Conservation (phyloP, 345 rosid species). For the Aquilaria malaccensis region DNA sequence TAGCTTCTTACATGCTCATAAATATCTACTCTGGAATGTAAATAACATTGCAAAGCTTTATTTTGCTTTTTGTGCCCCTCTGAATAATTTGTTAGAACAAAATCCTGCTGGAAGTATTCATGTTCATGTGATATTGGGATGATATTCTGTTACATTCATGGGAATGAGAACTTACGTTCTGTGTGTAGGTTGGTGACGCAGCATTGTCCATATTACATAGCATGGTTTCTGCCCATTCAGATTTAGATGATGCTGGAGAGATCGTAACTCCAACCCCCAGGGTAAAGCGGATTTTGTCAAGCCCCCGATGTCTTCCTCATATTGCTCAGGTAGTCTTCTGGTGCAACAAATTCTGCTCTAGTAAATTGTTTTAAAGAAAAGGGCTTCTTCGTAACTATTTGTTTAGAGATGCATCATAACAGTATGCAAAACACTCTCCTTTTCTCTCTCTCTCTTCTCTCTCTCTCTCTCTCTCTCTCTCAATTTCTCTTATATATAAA, state of each 20-base stretch:
- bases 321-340: conserved; percentile 72
- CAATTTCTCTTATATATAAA: no score
- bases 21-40: no score
- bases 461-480: no score
- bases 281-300: conserved; percentile 91
- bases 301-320: conserved; percentile 96
- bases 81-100: no score
- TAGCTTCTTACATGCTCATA: no score
- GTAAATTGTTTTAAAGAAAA: no score
- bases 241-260: conserved; percentile 99
- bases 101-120: no score
- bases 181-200: conserved; percentile 78
- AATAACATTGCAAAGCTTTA: conserved; percentile 11
- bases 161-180: conserved; percentile 11
- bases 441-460: no score
- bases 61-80: background rate
- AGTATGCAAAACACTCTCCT: no score
- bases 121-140: conserved; percentile 6
- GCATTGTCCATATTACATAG: conserved; percentile 89
- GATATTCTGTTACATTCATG: conserved; percentile 9
- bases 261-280: conserved; percentile 98
- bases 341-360: no score
- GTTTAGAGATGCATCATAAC: no score
- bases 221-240: conserved; percentile 99
- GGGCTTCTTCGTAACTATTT: no score